Base-by-base conservation (phyloP, 176 grass and related monocot genomes). In the Musa troglodytarum region DNA sequence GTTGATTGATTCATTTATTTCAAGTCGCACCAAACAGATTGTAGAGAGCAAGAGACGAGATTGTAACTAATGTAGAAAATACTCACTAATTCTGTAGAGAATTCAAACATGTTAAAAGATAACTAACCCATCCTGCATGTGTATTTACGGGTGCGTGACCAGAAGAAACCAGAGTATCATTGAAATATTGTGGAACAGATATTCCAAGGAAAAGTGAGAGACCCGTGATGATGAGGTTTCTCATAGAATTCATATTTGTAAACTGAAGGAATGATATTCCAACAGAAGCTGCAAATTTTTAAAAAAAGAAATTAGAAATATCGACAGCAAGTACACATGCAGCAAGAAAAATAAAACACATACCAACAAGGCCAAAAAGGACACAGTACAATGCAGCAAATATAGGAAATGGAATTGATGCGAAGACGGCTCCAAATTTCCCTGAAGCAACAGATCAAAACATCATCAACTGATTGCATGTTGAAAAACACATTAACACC, bases 201-300 rank as follows among this genome's bases (percentile, higher is more conserved):
- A 87, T 87, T 53, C 85, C 85, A 72, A 87, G 85, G 70, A 87
- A 87, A 54, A 87, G 69, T 58, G 85, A 83, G 57, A 87, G 81
- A 43, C 85, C 85, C 16, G 73, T 79, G n/a, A 87, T 87, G 10
- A 56, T 87, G 63, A 87, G 76, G 66, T 81, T 87, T 77, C 85
- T 83, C 63, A 87, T 87, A 0, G 85, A 87, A 70, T 87, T 87
- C 85, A 87, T 83, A 66, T 87, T 87, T 51, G 85, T 81, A 34
- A 87, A 87, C 75, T 87, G 85, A 76, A 87, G 81, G 52, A 87
- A 87, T 3, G 85, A 87, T 59, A 87, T 83, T 58, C 85, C 85
- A 53, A 87, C 81, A 22, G 85, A 87, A 76, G 77, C 85, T 87
- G 81, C 85, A 87, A 17, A 81, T 74, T 50, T 50, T 29, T 66